Base-by-base conservation (phyloP, 1,139 yeast genomes). In the Geotrichum klebahnii region DNA sequence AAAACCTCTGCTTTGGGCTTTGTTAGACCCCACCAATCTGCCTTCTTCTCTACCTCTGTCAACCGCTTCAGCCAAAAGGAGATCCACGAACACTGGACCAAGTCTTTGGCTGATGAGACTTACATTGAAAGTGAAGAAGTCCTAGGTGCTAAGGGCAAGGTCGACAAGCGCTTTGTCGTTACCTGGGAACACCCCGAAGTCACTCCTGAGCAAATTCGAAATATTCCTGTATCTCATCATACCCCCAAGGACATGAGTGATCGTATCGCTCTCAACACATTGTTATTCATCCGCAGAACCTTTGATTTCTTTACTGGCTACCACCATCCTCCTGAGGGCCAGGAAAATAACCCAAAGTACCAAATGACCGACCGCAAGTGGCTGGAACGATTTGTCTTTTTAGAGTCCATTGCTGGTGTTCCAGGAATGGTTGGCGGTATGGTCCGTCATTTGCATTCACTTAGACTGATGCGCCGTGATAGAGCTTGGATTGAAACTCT, bases 341-440 rank as follows among this genome's bases (percentile, higher is more conserved):
- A 64, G 47, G 71, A 72, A 48, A 67, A 67, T 53, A 70, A 72
- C 50, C 80, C 79, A 2, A 64, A 79, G 53, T 79, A 72, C 57
- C 70, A 68, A 41, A 80, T 83, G 85, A 80, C 83, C 2, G 79
- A 77, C 35, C 71, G 70, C 48, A 79, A 81, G 61, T 84, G 90
- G 90, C 61, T 84, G 50, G 78, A 82, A n/a, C 67, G 92, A 51
- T 70, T 77, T 53, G 78, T 84, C 35, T 82, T 84, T 61, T 73
- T 84, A 56, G 92, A 84, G 65, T 76, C 83, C 54, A 73, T 84
- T 52, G 92, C 92, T 6, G 90, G 88, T 12, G 86, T 84, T 16
- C 92, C 92, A 1, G 90, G 92, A 9, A 78, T 82, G 73, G 85
- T 81, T 36, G 92, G 87, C 10, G 82, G 84, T 0, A 81, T 81